These are phyloP conservation scores for Aspergillus sp. DNA, from an alignment of 2,329 filamentous ascomycete species.

Conservation along the genomic window DNA sequence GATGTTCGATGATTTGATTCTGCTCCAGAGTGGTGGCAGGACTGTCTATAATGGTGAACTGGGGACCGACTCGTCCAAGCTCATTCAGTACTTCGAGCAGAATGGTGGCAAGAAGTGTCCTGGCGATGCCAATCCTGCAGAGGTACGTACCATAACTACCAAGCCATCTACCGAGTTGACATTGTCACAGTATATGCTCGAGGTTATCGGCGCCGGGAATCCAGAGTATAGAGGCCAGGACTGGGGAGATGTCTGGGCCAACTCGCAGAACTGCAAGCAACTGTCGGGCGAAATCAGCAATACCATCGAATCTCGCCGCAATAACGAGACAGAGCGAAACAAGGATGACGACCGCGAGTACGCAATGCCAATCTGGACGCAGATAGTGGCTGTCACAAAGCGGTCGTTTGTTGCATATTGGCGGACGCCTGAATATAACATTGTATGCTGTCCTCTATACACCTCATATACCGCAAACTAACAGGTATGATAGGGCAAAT, in stretches of 20 bases:
- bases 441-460: too few species aligned
- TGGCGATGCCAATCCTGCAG: constrained; percentile 67
- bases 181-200: constrained; percentile 74
- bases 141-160: constrained; percentile 34
- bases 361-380: constrained; percentile 58
- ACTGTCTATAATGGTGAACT: constrained; percentile 87
- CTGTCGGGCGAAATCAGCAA: constrained; percentile 53
- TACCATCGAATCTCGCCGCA: constrained; percentile 50
- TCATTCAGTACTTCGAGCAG: constrained; percentile 69
- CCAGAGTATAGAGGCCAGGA: constrained; percentile 61
- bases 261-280: constrained; percentile 50
- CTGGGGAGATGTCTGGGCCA: constrained; percentile 62
- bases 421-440: constrained; percentile 62
- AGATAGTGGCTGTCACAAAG: constrained; percentile 55
- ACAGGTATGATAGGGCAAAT: constrained; percentile 53
- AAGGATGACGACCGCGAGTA: constrained; percentile 59
- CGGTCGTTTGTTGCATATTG: constrained; percentile 64
- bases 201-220: constrained; percentile 64
- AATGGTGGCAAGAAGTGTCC: constrained; percentile 63
- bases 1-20: constrained; percentile 78
- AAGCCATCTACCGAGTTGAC: background rate
- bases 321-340: constrained; percentile 36
- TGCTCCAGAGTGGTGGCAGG: constrained; percentile 74
- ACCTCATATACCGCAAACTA: background rate
- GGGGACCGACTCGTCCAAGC: constrained; percentile 67